Conservation (phyloP, 306 rosid species). For the Sphenostylis stenocarpa region DNA sequence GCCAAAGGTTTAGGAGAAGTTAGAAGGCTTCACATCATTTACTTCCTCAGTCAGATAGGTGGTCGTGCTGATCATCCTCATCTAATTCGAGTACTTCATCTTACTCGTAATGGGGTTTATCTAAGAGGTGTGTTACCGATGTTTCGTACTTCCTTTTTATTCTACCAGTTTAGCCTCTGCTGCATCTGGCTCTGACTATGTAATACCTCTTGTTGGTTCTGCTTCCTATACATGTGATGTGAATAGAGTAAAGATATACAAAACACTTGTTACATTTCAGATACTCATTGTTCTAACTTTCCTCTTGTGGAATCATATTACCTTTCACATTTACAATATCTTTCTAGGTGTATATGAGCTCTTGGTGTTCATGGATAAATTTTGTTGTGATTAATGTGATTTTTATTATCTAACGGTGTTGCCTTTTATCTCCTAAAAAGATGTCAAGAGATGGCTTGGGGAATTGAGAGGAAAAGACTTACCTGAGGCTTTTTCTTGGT, state of each 20-base stretch:
- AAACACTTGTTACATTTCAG: neutral
- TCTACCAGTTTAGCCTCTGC: neutral
- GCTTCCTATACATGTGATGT: neutral
- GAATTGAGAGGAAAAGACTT: constrained; percentile 73
- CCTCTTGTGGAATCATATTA: neutral
- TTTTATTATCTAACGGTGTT: neutral
- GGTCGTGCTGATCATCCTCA: constrained; percentile 77
- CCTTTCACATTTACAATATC: neutral
- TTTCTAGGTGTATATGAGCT: neutral
- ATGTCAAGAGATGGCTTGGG: constrained; percentile 80
- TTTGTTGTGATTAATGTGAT: neutral
- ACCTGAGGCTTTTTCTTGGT: constrained; percentile 76
- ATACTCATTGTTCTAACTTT: neutral
- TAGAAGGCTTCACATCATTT: constrained; percentile 70
- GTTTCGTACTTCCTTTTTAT: neutral
- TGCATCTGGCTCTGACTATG: neutral
- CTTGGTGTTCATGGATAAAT: neutral
- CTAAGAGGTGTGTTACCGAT: constrained; percentile 60
- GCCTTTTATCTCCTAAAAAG: constrained; percentile 33
- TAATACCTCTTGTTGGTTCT: neutral
- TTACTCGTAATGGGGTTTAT: constrained; percentile 60
- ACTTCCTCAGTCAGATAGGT: constrained; percentile 64
- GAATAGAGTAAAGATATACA: neutral
- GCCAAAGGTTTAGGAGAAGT: constrained; percentile 59
- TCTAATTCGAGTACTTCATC: constrained; percentile 77